These are phyloP conservation scores for Leccinum barrowsii DNA, from an alignment of 768 basidiomycete genomes.

Conservation along the genomic window DNA sequence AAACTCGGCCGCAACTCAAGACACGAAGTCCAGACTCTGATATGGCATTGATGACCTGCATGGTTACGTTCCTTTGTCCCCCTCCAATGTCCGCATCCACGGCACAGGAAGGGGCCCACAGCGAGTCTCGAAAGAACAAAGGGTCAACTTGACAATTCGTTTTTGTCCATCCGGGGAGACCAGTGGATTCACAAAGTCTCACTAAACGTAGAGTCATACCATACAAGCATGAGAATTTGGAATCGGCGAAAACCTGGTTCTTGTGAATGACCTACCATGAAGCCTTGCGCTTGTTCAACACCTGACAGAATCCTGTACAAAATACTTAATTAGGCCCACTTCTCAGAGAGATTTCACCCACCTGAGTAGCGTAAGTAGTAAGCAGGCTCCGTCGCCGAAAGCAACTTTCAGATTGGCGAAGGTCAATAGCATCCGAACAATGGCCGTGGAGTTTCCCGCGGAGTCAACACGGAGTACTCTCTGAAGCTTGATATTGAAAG, in stretches of 20 bases:
- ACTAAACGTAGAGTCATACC: not conserved
- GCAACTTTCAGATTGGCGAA: no score
- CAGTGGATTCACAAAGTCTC: not conserved
- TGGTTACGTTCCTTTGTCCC: not conserved
- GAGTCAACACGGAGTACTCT: no score
- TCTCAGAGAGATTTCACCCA: no score
- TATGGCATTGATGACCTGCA: no score
- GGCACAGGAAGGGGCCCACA: not conserved
- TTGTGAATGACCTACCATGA: not conserved
- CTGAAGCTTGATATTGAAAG: no score
- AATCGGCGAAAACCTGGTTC: not conserved
- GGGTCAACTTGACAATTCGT: not conserved
- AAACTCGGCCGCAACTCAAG: not conserved
- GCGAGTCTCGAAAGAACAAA: not conserved
- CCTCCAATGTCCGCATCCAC: not conserved
- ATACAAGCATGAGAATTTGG: not conserved
- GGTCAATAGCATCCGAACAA: no score
- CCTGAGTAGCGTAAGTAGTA: no score
- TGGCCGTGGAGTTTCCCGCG: no score
- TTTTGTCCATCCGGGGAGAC: not conserved
- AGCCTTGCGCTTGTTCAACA: no score
- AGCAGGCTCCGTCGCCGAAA: no score
- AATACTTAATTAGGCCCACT: no score
- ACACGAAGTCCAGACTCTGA: not conserved
- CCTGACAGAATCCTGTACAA: no score